Base-by-base conservation (phyloP, 495 filamentous ascomycete genomes). In the Podospora conica region DNA sequence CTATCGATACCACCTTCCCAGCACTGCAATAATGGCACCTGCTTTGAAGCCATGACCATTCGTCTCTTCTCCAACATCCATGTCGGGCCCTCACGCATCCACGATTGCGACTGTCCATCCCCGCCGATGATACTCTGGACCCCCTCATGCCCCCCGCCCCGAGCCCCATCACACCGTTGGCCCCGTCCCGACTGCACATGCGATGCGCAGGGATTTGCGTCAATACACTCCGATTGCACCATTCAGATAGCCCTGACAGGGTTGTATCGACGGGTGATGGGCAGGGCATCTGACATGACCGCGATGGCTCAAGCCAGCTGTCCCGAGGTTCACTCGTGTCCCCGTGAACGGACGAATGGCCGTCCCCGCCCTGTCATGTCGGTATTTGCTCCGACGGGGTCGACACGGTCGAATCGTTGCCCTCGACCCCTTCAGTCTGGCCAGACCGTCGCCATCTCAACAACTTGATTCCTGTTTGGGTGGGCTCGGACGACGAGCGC, bases 1-100 rank as follows among this genome's bases (percentile, higher is more conserved):
- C 31, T 6, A 21, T 18, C 18, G 22, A 58, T 64, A 64, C 63
- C 63, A 64, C 63, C 63, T 64, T 64, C 63, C 63, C 55, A 58
- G 55, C 54, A 27, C 15, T 64, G 63, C 12, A 61, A n/a, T 53
- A 21, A 53, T 53, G 12, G 63, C 54, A 12, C 23, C 54, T 33
- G 9, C 55, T 6, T 18, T 53, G 40, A 2, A 20, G 28, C 24
- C 21, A 20, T 12, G 5, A 1, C 8, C 63, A 40, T 55, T 25
- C 29, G 22, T 9, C 29, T 20, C 55, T 58, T 9, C 9, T n/a
- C n/a, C n/a, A n/a, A n/a, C 15, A 4, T 11, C 23, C 55, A 15
- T n/a, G 23, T 12, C 21, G 25, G 55, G 55, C 6, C 2, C 23
- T 27, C 55, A 15, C n/a, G n/a, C 11, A 12, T 22, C 15, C 18